Conservation (phyloP, 441 rosid species). For the Pelargonium hybrid region DNA sequence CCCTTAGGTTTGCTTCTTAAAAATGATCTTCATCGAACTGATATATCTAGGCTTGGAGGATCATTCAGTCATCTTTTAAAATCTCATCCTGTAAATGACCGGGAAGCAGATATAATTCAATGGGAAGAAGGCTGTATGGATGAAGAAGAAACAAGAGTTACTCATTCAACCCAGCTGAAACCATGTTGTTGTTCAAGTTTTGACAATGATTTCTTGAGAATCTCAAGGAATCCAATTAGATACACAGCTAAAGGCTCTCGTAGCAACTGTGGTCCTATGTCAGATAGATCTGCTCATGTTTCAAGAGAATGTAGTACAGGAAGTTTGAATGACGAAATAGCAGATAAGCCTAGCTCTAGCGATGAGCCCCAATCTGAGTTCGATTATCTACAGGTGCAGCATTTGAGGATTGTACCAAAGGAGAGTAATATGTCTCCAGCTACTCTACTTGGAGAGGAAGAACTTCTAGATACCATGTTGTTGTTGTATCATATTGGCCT, state of each 20-base stretch:
- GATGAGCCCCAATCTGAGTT: constrained; percentile 81
- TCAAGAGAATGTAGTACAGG: constrained; percentile 71
- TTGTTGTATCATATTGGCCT: constrained; percentile 78
- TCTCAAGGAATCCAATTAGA: constrained; percentile 50
- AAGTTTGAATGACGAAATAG: constrained; percentile 76
- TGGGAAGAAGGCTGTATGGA: constrained; percentile 99
- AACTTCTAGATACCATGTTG: constrained; percentile 72
- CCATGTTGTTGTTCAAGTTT: constrained; percentile 91
- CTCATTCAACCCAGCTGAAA: constrained; percentile 64
- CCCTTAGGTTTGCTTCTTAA: constrained; percentile 75
- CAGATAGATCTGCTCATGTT: constrained; percentile 82
- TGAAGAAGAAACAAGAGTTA: constrained; percentile 63
- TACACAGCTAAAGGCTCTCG: constrained; percentile 46
- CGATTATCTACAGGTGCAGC: constrained; percentile 55
- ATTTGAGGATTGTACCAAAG: constrained; percentile 40
- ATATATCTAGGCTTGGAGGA: constrained; percentile 93
- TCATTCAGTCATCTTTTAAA: constrained; percentile 70
- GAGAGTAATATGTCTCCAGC: constrained; percentile 57
- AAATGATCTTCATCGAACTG: constrained; percentile 71
- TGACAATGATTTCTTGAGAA: constrained; percentile 60
- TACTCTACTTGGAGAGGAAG: constrained; percentile 65
- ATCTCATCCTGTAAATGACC: constrained; percentile 55
- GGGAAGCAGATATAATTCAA: constrained; percentile 59
- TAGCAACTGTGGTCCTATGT: constrained; percentile 49
- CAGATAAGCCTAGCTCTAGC: constrained; percentile 86